phyloP scores from a whole-genome alignment of 371 early-diverging fungal genomes.

The Conidiobolus incongruus region DNA sequence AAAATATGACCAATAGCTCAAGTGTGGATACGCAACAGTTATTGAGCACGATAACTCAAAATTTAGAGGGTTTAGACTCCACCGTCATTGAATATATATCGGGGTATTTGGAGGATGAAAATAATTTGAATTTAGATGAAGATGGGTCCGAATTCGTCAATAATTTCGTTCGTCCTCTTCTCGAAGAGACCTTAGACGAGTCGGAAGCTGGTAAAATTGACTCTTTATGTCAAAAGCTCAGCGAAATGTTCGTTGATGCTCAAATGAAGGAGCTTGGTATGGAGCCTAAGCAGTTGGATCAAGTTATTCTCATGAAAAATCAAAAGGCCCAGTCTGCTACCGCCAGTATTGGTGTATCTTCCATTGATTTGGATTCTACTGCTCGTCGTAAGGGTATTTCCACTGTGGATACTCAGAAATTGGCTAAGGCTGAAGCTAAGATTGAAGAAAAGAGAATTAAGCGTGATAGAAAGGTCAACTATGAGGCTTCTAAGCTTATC shows the following conservation, averaged over 20 bases:
- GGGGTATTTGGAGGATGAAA: no score
- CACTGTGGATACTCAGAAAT: constrained; percentile 73
- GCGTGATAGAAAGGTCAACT: constrained; percentile 36
- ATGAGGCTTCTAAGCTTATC: constrained; percentile 55
- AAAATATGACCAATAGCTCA: no score
- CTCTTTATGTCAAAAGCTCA: constrained; percentile 8
- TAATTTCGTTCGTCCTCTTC: no score
- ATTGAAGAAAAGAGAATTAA: constrained; percentile 78
- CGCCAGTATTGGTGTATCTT: constrained; percentile 13
- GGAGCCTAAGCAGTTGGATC: constrained; percentile 21
- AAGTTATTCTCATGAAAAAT: constrained; percentile 27
- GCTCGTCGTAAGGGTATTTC: constrained; percentile 44
- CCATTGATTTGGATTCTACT: constrained; percentile 39
- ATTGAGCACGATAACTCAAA: no score
- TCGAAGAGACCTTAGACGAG: no score
- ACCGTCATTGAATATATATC: no score
- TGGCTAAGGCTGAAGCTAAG: constrained; percentile 81
- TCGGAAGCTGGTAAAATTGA: no score
- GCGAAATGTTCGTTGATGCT: neutral
- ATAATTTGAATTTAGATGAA: no score
- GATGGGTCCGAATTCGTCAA: no score
- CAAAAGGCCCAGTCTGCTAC: constrained; percentile 30
- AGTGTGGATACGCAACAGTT: no score
- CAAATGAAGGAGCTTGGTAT: neutral
- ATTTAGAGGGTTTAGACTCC: no score